Evolutionary conservation across 2,329 filamentous ascomycete species (phyloP).

Genomic region (Clarireedia hainanense): DNA sequence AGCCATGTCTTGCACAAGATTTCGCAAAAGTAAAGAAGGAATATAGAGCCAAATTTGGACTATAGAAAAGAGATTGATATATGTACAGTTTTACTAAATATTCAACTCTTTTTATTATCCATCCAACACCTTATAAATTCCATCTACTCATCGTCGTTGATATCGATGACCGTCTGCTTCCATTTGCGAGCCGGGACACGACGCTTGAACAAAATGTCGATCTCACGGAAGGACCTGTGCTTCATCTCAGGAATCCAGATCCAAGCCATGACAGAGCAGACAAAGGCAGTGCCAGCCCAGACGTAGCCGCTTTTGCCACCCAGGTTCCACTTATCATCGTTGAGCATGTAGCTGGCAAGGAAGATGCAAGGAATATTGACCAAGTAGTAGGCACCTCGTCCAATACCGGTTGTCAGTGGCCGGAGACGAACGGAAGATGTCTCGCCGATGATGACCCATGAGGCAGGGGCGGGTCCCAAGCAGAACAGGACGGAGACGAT

Average conservation of each 20-base stretch:
- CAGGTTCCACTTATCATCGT: constrained; percentile 37
- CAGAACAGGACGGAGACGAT: constrained; percentile 60
- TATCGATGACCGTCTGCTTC: constrained; percentile 47
- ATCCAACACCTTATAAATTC: background rate
- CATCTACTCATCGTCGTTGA: constrained; percentile 54
- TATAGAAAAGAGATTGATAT: too few species aligned
- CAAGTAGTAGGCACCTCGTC: constrained; percentile 56
- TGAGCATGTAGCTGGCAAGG: constrained; percentile 53
- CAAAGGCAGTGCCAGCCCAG: constrained; percentile 49
- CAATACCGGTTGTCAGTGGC: constrained; percentile 57
- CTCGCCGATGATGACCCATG: constrained; percentile 61
- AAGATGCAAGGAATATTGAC: constrained; percentile 61
- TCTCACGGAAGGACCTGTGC: constrained; percentile 43
- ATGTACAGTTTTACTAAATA: too few species aligned
- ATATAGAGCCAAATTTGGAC: too few species aligned
- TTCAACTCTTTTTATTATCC: too few species aligned
- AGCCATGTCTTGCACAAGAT: too few species aligned
- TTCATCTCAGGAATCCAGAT: constrained; percentile 53
- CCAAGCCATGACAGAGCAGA: constrained; percentile 42
- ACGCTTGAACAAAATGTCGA: constrained; percentile 40
- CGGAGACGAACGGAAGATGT: constrained; percentile 57
- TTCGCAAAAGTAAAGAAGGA: too few species aligned
- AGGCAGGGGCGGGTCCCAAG: constrained; percentile 53
- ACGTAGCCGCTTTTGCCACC: constrained; percentile 51
- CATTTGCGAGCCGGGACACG: constrained; percentile 31